phyloP scores from a whole-genome alignment of 495 filamentous ascomycete species.

The Trichoderma erinaceum region DNA sequence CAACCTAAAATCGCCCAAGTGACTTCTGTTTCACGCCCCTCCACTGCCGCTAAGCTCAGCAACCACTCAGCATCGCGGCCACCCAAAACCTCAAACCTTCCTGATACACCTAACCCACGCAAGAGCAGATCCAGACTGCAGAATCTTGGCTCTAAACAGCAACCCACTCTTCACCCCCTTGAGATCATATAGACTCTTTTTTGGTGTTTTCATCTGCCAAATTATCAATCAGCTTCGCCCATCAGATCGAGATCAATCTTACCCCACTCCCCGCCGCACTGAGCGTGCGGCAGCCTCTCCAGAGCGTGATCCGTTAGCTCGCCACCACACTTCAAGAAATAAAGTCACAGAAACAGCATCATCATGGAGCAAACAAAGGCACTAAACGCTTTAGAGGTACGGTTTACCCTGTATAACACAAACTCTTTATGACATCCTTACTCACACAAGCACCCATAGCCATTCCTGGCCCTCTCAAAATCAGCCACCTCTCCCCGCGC shows the following conservation, averaged over 20 bases:
- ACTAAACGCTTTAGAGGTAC: slow-evolving; percentile 67
- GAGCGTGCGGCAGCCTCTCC: slow-evolving; percentile 1
- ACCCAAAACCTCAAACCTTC: background rate
- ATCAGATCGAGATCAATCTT: slow-evolving; percentile 9
- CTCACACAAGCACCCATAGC: slow-evolving; percentile 39
- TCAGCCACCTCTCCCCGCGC: slow-evolving; percentile 78
- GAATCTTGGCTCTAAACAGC: background rate
- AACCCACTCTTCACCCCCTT: background rate
- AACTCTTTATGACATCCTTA: background rate
- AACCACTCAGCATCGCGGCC: background rate
- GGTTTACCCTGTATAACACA: too few relatives aligned
- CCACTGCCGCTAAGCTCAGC: background rate
- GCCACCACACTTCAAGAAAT: background rate
- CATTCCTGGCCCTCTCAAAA: slow-evolving; percentile 81
- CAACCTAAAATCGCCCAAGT: too few relatives aligned
- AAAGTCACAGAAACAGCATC: background rate
- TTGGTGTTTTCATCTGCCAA: background rate
- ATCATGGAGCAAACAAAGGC: slow-evolving; percentile 81
- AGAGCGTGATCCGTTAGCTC: background rate
- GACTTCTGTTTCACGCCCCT: background rate
- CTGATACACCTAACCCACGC: background rate
- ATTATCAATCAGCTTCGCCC: background rate
- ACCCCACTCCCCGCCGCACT: slow-evolving; percentile 2
- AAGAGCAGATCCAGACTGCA: background rate
- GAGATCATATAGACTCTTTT: background rate